These are phyloP conservation scores for Scheffersomyces stambukii DNA, from an alignment of 1,139 yeast genomes.

Conservation along the genomic window DNA sequence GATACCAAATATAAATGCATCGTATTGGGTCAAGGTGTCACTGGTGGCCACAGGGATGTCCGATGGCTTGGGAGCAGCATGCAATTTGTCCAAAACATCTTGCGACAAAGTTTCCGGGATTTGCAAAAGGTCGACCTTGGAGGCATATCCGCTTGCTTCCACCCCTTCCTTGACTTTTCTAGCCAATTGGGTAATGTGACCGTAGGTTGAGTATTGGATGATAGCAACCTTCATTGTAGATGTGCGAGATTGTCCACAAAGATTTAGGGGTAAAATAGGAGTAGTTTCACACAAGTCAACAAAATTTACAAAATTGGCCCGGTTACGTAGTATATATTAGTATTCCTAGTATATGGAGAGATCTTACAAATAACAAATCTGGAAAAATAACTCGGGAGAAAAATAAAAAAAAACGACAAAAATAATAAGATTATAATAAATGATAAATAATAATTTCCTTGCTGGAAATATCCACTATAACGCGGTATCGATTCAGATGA, in stretches of 20 bases:
- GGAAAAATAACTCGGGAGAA: background rate
- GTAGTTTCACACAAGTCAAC: background rate
- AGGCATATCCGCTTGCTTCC: conserved; percentile 26
- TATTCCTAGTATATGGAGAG: background rate
- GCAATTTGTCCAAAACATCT: conserved; percentile 34
- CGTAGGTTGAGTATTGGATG: conserved; percentile 59
- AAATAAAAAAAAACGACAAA: background rate
- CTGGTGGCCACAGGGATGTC: conserved; percentile 36
- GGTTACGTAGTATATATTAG: no score
- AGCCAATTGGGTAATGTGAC: conserved; percentile 54
- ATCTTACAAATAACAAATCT: background rate
- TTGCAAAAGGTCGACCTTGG: conserved; percentile 40
- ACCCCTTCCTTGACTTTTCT: conserved; percentile 40
- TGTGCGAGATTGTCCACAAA: background rate
- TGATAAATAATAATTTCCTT: no score
- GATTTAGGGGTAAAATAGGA: background rate
- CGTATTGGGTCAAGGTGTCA: conserved; percentile 36
- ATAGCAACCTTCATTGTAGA: conserved; percentile 38
- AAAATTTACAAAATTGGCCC: background rate
- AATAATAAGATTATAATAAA: no score
- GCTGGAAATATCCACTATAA: no score
- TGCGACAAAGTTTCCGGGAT: conserved; percentile 45
- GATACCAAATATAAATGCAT: conserved; percentile 46
- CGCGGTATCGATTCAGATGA: no score
- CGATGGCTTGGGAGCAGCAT: conserved; percentile 37